Base-by-base conservation (phyloP, 148 eudicot genomes). In the Beta vulgaris region DNA sequence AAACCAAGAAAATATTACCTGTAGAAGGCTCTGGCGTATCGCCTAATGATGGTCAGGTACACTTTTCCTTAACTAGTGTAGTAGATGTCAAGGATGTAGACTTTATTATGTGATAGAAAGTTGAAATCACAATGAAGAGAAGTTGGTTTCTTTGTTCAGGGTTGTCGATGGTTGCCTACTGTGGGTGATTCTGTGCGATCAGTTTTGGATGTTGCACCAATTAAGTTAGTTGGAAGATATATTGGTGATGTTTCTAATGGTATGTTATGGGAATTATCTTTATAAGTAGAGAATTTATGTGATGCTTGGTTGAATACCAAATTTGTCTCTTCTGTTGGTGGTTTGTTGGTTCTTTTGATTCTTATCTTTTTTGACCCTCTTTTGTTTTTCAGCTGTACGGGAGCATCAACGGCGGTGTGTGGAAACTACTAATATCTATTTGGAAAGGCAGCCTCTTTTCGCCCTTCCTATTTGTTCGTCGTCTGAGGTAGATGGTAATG, bases 131-230 rank as follows among this genome's bases (percentile, higher is more conserved):
- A 72, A 60, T 46, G 71, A 66, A 62, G 79, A 69, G 67, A 73
- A 63, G 25, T 72, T 68, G 59, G 62, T 72, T 71, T 42, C 54
- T 65, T 69, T 79, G 42, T 72, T 63, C 83, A 85, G 83, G 79
- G 77, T 28, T 71, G 83, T 70, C 77, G 81, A 60, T 86, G 88
- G 89, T 67, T 85, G 73, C 93, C 93, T 28, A 82, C 71, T 80
- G 81, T 84, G 36, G 83, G 69, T 82, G 88, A 87, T 81, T 87
- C 91, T 23, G 83, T 87, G 68, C 75, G 81, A 62, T 95, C 99
- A 53, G 84, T 92, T 80, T 74, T 88, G 72, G 96, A 95, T 87
- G 96, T 92, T 57, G 91, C 93, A 83, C 96, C 96, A 21, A 91
- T 95, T 67, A 82, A 76, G 74, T 78, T 90, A 77, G 91, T 80